Percentiles rank a stretch among this genome's conserved stretches.
Conservation (phyloP, 1,284 basidiomycete genomes). For the Malassezia psittaci region DNA sequence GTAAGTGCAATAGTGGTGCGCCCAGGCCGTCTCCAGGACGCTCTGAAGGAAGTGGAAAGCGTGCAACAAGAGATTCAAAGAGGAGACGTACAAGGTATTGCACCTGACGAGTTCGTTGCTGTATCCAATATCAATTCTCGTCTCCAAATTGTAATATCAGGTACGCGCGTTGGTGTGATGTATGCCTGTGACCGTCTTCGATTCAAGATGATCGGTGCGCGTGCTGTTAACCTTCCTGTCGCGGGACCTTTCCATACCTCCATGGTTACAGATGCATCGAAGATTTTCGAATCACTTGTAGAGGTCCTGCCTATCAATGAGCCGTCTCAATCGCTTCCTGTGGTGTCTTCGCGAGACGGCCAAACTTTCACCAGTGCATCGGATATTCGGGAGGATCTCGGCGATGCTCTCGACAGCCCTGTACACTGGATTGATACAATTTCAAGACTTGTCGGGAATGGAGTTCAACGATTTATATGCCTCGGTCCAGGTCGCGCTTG, state of each 20-base stretch:
- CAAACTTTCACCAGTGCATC: conserved; percentile 13
- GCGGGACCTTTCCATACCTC: conserved; percentile 42
- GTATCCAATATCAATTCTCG: conserved; percentile 43
- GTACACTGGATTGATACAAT: conserved; percentile 37
- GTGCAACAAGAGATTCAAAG: conserved; percentile 28
- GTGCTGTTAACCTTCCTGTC: conserved; percentile 44
- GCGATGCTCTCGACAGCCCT: conserved; percentile 26
- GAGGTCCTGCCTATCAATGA: conserved; percentile 31
- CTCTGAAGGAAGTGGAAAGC: conserved; percentile 26
- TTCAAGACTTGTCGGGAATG: conserved; percentile 29
- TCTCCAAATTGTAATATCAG: conserved; percentile 41
- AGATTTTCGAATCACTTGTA: conserved; percentile 26
- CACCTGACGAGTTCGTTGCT: conserved; percentile 41
- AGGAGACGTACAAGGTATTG: conserved; percentile 29
- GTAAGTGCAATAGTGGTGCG: conserved; percentile 41
- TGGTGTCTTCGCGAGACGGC: conserved; percentile 35
- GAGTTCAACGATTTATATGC: conserved; percentile 41
- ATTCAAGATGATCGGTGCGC: conserved; percentile 32
- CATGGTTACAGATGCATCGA: conserved; percentile 30
- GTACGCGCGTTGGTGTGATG: conserved; percentile 38
- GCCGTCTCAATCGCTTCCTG: conserved; percentile 17
- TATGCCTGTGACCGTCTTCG: conserved; percentile 40
- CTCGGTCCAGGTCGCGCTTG: conserved; percentile 41
- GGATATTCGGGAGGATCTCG: conserved; percentile 29
- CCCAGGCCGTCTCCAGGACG: conserved; percentile 32